phyloP scores from a whole-genome alignment of 306 rosid species.

The Betula pendula region DNA sequence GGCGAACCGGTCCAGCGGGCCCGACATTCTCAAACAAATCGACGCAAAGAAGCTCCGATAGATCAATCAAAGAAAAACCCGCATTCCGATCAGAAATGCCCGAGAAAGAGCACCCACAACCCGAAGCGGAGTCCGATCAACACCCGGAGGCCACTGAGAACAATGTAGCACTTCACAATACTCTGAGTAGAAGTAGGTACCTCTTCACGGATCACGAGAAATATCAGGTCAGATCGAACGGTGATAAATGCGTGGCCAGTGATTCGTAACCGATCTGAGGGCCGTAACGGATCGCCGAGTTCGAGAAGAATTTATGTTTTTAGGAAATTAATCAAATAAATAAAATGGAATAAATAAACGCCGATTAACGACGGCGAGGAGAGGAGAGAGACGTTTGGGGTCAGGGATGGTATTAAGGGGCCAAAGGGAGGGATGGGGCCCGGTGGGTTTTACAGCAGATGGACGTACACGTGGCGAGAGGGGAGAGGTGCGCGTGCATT shows the following conservation, averaged over 20 bases:
- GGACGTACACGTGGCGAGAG: slow-evolving; percentile 17
- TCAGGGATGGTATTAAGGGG: background rate
- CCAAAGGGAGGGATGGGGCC: slow-evolving; percentile 17
- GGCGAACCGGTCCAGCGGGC: slow-evolving; percentile 75
- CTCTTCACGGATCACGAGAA: no score
- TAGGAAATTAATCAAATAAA: background rate
- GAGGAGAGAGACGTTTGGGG: background rate
- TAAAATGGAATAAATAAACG: background rate
- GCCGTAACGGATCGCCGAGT: slow-evolving; percentile 6
- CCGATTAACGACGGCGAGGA: slow-evolving; percentile 40
- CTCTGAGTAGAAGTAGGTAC: background rate
- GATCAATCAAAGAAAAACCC: background rate
- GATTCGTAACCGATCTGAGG: slow-evolving; percentile 5
- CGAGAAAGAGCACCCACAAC: slow-evolving; percentile 3
- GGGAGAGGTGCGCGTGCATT: slow-evolving; percentile 1
- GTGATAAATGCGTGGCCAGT: slow-evolving; percentile 13
- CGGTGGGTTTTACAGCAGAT: background rate
- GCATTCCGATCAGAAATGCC: slow-evolving; percentile 40
- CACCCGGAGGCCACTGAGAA: background rate
- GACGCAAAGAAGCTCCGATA: background rate
- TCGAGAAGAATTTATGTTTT: background rate
- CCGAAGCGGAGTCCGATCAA: background rate
- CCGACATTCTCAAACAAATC: slow-evolving; percentile 48
- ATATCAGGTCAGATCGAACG: slow-evolving; percentile 14
- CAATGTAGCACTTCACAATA: background rate